Conservation (phyloP, 1,284 basidiomycete genomes). For the Meripilus lineatus region DNA sequence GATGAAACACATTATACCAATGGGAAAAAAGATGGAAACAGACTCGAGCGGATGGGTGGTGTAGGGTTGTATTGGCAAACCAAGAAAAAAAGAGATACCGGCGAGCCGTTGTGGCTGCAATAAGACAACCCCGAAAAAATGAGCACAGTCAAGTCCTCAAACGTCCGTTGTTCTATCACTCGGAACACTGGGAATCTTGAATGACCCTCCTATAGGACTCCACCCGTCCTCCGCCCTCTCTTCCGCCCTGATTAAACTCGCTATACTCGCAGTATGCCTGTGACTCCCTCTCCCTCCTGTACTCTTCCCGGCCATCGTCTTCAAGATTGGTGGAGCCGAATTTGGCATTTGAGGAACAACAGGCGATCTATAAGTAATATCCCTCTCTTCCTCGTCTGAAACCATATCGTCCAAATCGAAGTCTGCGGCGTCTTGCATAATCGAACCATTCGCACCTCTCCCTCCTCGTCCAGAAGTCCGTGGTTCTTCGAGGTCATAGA, state of each 20-base stretch:
- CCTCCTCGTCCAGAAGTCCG: constrained; percentile 23
- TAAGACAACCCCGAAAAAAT: no score
- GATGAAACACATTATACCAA: background rate
- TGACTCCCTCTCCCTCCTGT: constrained; percentile 42
- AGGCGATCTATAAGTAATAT: constrained; percentile 68
- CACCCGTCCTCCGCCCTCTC: constrained; percentile 73
- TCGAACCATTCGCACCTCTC: constrained; percentile 21
- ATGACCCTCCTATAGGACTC: constrained; percentile 60
- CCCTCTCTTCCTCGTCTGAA: constrained; percentile 57
- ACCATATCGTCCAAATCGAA: constrained; percentile 51
- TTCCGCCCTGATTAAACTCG: constrained; percentile 69
- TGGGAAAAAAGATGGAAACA: background rate
- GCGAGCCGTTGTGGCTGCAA: no score
- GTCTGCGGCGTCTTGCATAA: constrained; percentile 40
- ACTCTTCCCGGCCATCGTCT: constrained; percentile 17
- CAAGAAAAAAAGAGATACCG: no score
- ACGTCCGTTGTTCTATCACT: no score
- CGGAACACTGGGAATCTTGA: constrained; percentile 39
- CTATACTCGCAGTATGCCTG: constrained; percentile 76
- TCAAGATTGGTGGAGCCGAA: constrained; percentile 33
- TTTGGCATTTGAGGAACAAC: constrained; percentile 34
- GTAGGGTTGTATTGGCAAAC: no score
- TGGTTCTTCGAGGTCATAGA: constrained; percentile 63
- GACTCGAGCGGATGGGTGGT: no score
- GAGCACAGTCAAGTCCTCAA: no score